phyloP scores from a whole-genome alignment of 306 rosid species.

The Trifolium dubium region DNA sequence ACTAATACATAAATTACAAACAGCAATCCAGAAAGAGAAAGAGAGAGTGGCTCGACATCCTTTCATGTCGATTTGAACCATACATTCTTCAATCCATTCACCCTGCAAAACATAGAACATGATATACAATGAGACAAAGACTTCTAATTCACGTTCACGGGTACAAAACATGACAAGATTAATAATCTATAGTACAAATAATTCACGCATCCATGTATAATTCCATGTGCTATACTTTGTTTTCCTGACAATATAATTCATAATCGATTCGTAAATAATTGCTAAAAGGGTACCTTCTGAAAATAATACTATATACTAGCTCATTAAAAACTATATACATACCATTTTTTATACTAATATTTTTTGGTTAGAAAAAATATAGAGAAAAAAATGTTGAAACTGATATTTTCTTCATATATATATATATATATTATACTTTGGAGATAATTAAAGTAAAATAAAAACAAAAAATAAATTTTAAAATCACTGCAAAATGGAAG shows the following conservation, averaged over 20 bases:
- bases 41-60: constrained; percentile 66
- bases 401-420: no score
- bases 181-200: not conserved
- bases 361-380: no score
- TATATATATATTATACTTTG: no score
- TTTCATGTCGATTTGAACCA: constrained; percentile 71
- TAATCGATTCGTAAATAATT: not conserved
- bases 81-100: constrained; percentile 43
- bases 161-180: constrained; percentile 17
- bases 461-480: no score
- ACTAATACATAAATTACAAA: constrained; percentile 35
- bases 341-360: no score
- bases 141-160: constrained; percentile 47
- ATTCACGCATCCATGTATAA: constrained; percentile 34
- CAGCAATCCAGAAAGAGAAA: constrained; percentile 46
- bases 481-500: no score
- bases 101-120: constrained; percentile 57
- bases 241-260: not conserved
- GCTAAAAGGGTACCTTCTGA: not conserved
- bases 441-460: no score
- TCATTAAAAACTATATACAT: no score
- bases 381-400: no score
- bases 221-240: constrained; percentile 28
- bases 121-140: constrained; percentile 46
- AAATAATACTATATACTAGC: no score